These are phyloP conservation scores for Venturiaceae sp. DNA, from an alignment of 2,329 filamentous ascomycete genomes.

Conservation along the genomic window DNA sequence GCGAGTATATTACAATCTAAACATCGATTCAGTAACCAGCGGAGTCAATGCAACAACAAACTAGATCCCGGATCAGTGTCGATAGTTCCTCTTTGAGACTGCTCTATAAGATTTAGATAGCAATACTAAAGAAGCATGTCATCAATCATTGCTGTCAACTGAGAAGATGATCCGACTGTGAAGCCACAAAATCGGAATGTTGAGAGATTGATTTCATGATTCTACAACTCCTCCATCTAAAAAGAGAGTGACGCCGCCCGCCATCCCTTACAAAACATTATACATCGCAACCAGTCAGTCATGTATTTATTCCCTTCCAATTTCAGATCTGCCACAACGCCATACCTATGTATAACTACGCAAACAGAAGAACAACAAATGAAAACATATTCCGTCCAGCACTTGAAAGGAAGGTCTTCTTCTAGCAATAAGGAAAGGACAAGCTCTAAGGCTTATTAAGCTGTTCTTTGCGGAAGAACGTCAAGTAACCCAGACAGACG, in stretches of 20 bases:
- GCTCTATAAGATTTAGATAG: too few relatives aligned
- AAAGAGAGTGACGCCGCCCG: neutral
- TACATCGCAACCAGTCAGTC: neutral
- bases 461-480: conserved; percentile 50
- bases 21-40: too few relatives aligned
- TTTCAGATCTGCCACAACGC: neutral
- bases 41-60: too few relatives aligned
- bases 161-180: too few relatives aligned
- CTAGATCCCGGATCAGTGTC: too few relatives aligned
- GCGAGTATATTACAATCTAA: too few relatives aligned
- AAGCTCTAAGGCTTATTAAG: conserved; percentile 38
- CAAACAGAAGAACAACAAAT: neutral
- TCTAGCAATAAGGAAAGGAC: neutral
- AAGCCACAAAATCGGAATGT: too few relatives aligned
- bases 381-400: neutral
- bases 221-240: neutral
- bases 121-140: too few relatives aligned
- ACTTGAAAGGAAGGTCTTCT: neutral
- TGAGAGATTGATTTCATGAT: too few relatives aligned
- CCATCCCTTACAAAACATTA: neutral
- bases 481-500: conserved; percentile 48
- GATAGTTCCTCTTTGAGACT: too few relatives aligned
- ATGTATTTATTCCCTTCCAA: too few relatives aligned
- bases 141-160: too few relatives aligned
- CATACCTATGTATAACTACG: neutral